Evolutionary conservation across 2,329 filamentous ascomycete species (phyloP), one percentile per base, ranked within the genome.

Genomic region (Fusarium heterosporum): DNA sequence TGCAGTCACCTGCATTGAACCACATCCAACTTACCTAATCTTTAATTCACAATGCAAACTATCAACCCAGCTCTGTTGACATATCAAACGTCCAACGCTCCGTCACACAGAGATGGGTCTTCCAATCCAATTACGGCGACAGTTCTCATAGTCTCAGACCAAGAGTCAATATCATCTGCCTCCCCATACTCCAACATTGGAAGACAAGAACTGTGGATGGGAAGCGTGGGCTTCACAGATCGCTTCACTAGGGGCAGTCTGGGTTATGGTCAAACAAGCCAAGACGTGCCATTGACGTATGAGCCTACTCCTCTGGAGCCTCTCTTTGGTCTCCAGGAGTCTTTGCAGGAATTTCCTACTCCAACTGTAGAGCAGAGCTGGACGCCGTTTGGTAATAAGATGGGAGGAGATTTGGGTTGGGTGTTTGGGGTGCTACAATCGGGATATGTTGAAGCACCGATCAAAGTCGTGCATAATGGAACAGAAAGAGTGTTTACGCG

Each of bases 291-390:
- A 1, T 13, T 16, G 3, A 14, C 9, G 3, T 64, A 73, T 34
- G 54, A 67, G 12, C 6, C 64, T 3, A 59, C 61, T 1, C 68
- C 64, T 10, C 14, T 72, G 8, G 70, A 72, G 4, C 68, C 68
- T 12, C 47, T 73, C 2, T 69, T 72, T 30, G 49, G 53, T 2
- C 40, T 22, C 2, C 13, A 40, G 0, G 43, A 53, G 8, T 42
- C 38, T 40, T 17, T 64, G 4, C 58, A 22, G 1, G 30, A 16
- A 1, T 19, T 61, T 3, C 62, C 52, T 4, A 14, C 42, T 6
- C 54, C 51, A 2, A 16, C 6, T 3, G 30, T 22, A 1, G 55
- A 45, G 13, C 26, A 19, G 2, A 12, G 47, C 3, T 32, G 11
- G 3, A 6, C 11, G 17, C 28, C 19, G 4, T 19, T 9, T 2